These are phyloP conservation scores for Rhytidhysteron rufulum DNA, from an alignment of 2,329 filamentous ascomycete species.

Conservation along the genomic window DNA sequence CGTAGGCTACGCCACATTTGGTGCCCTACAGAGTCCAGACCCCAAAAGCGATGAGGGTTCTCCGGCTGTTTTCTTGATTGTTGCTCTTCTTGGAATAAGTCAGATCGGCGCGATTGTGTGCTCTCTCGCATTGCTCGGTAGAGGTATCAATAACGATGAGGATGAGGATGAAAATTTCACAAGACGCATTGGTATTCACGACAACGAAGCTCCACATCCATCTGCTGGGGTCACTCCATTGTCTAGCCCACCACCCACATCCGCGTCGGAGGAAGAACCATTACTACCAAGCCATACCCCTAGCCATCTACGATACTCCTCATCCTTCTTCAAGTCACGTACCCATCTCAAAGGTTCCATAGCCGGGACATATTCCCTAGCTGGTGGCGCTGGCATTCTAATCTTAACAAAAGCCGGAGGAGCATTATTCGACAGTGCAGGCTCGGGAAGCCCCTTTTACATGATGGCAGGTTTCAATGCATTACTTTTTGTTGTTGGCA, in stretches of 20 bases:
- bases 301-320: constrained; percentile 11
- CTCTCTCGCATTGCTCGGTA: constrained; percentile 81
- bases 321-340: constrained; percentile 25
- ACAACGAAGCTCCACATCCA: constrained; percentile 11
- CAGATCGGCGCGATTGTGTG: constrained; percentile 97
- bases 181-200: constrained; percentile 6
- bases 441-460: constrained; percentile 80
- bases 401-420: constrained; percentile 90
- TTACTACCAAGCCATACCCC: constrained; percentile 16
- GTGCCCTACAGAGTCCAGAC: constrained; percentile 73
- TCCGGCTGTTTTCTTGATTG: constrained; percentile 68
- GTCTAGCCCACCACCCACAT: constrained; percentile 24
- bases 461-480: constrained; percentile 90
- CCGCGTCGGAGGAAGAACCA: constrained; percentile 25
- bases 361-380: constrained; percentile 88
- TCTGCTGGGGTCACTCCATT: constrained; percentile 32
- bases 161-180: constrained; percentile 11
- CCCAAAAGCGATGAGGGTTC: constrained; percentile 65
- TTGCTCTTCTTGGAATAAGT: constrained; percentile 78
- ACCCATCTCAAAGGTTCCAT: constrained; percentile 84
- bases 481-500: constrained; percentile 55
- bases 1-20: constrained; percentile 72
- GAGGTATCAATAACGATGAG: constrained; percentile 63
- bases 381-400: constrained; percentile 84
- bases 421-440: constrained; percentile 72